Evolutionary conservation across 2,329 filamentous ascomycete species (phyloP), one percentile per base, ranked within the genome.

Genomic region (Sordariomycetes sp.): DNA sequence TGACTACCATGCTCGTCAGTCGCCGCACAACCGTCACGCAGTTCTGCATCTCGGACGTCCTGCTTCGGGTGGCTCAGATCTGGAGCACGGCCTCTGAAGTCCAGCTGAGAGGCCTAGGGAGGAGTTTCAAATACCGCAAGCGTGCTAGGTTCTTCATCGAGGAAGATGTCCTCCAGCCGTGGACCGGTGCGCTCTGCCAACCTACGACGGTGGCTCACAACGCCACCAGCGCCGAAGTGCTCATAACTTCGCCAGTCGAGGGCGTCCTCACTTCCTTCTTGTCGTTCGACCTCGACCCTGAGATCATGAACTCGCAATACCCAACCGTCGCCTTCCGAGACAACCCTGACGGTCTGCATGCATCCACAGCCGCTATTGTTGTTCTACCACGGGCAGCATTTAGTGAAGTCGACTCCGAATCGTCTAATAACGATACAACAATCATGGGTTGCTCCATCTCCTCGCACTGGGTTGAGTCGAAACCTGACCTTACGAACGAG

Each of bases 31-130:
- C 8, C 7, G 26, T 28, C 8, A 15, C 26, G 10, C 26, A 28
- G n/a, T 15, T 28, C 26, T 28, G 26, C n/a, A 15, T 28, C 26
- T 28, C 26, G 26, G 26, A 28, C 26, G 26, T 15, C n/a, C 26
- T 28, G 8, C 26, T 28, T 15, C 26, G 14, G 16, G 26, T 28
- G 8, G n/a, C 26, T 8, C 26, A 28, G 16, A 8, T 28, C 26
- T 28, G 26, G 26, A 28, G 26, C 26, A 28, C 8, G 8, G 14
- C 14, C 7, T 28, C 26, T 7, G 26, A 28, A 28, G 7, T 8
- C 8, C 8, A 28, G 26, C 8, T 10, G 16, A 15, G 10, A 15
- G 16, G 10, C 26, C 10, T 9, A 7, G 26, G 14, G 10, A 8
- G n/a, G 14, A 7, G 7, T 7, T 28, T 28, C 26, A 28, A 15